Evolutionary conservation across 2,329 filamentous ascomycete species (phyloP), one percentile per base, ranked within the genome.

Genomic region (Arthrinium phaeospermum): DNA sequence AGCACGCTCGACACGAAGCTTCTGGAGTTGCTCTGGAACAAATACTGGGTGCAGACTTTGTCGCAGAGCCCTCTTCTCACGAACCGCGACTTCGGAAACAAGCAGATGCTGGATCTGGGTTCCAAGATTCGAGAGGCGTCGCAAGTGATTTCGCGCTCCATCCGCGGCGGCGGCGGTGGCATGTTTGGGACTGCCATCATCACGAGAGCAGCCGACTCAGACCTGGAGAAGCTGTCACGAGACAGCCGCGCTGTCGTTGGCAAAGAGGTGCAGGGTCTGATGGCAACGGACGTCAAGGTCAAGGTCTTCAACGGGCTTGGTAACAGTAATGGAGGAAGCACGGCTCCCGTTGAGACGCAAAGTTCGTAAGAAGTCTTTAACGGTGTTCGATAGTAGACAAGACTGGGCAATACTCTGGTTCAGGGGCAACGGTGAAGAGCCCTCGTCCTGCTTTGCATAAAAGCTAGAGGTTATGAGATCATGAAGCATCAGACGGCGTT

Each of bases 1-100:
- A 96, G 94, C 75, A 93, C 93, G 0, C 91, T 99, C 41, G 96
- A 99, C 83, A 89, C 91, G 1, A 93, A 95, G 77, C 88, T 99
- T 34, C 87, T 99, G 6, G 94, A 97, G 79, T 89, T 94, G 70
- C 87, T 99, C 44, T 98, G 96, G 96, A 98, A 98, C 86, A 98
- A 98, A 83, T 99, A 99, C 86, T 98, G 95, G 96, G 95, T 98
- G 46, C 94, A 97, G 79, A 99, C 96, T 7, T 89, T 99, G 27
- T 97, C 94, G 45, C 94, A 97, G 78, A 96, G 91, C 77, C 95
- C 96, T 30, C 88, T 98, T 5, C 92, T 97, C 78, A 95, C 94
- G 71, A 98, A 98, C 80, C 93, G 95, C 75, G 96, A 98, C 77
- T 99, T 95, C 80, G 93, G 92, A 70, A 97, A 93, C 78, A 96